Conservation (phyloP, 805 yeast genomes). For the Starmera caribaea region DNA sequence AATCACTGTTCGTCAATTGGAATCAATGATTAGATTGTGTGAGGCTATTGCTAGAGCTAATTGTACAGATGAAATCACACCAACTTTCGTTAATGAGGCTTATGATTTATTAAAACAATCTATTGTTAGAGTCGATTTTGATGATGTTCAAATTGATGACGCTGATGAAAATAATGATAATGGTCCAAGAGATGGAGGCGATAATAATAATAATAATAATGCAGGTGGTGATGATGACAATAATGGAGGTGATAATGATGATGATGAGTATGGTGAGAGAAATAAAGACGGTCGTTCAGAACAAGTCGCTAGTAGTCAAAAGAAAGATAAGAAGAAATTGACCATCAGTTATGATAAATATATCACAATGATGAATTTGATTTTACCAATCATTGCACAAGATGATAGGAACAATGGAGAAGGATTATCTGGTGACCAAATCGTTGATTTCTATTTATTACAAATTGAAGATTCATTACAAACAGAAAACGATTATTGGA, state of each 20-base stretch:
- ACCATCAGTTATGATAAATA: slow-evolving; percentile 80
- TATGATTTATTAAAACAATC: slow-evolving; percentile 83
- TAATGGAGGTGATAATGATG: slow-evolving; percentile 22
- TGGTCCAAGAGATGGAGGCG: slow-evolving; percentile 8
- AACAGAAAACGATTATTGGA: slow-evolving; percentile 60
- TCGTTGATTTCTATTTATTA: slow-evolving; percentile 74
- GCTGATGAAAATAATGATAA: slow-evolving; percentile 26
- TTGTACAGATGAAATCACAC: slow-evolving; percentile 81
- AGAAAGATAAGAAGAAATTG: slow-evolving; percentile 26
- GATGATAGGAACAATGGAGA: slow-evolving; percentile 40
- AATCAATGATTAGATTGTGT: slow-evolving; percentile 82
- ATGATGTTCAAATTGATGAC: slow-evolving; percentile 82
- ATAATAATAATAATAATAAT: slow-evolving; percentile 14
- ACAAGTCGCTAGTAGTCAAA: slow-evolving; percentile 3
- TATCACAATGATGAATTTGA: slow-evolving; percentile 69
- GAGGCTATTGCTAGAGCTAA: slow-evolving; percentile 98
- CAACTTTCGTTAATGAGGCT: slow-evolving; percentile 86
- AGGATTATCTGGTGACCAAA: slow-evolving; percentile 58
- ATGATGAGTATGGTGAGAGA: slow-evolving; percentile 32
- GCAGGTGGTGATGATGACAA: slow-evolving; percentile 10
- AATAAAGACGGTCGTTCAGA: slow-evolving; percentile 7
- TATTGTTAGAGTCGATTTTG: slow-evolving; percentile 88
- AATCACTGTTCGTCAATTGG: slow-evolving; percentile 95
- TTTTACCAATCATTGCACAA: slow-evolving; percentile 58
- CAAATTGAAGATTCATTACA: slow-evolving; percentile 63